Evolutionary conservation across 208 protist species (phyloP).

Genomic region (Naegleria fowleri): DNA sequence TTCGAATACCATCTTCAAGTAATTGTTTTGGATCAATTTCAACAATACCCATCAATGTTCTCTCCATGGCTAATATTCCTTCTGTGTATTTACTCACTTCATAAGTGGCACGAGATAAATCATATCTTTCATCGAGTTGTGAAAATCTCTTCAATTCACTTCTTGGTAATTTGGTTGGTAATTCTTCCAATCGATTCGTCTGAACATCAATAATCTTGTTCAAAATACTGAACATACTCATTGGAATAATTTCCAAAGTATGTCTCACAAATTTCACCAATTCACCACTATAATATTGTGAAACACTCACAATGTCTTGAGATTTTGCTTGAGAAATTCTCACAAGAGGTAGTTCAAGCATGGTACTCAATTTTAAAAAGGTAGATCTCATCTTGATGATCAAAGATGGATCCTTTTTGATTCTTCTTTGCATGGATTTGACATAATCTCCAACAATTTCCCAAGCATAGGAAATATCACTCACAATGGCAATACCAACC

Average conservation of each 20-base stretch:
- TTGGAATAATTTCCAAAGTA: constrained; percentile 92
- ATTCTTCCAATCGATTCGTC: constrained; percentile 64
- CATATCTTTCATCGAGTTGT: constrained; percentile 76
- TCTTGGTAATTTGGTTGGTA: constrained; percentile 59
- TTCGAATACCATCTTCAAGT: constrained; percentile 92
- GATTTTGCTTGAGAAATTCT: constrained; percentile 76
- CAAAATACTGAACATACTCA: constrained; percentile 85
- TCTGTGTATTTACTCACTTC: constrained; percentile 83
- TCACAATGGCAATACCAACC: constrained; percentile 72
- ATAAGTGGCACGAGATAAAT: constrained; percentile 74
- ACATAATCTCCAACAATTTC: constrained; percentile 80
- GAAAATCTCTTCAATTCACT: constrained; percentile 67
- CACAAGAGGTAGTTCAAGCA: constrained; percentile 87
- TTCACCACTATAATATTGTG: constrained; percentile 81
- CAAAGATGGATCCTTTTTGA: constrained; percentile 75
- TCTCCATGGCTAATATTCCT: constrained; percentile 95
- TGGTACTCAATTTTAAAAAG: constrained; percentile 91
- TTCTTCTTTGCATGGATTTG: constrained; percentile 80
- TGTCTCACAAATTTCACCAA: constrained; percentile 81
- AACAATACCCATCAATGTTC: constrained; percentile 91
- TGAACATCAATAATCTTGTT: constrained; percentile 86
- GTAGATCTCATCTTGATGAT: constrained; percentile 86
- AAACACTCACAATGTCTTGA: constrained; percentile 72
- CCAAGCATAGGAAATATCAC: constrained; percentile 94
- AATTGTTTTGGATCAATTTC: constrained; percentile 88